Evolutionary conservation across 495 filamentous ascomycete species (phyloP).

Genomic region (Cercophora samala): DNA sequence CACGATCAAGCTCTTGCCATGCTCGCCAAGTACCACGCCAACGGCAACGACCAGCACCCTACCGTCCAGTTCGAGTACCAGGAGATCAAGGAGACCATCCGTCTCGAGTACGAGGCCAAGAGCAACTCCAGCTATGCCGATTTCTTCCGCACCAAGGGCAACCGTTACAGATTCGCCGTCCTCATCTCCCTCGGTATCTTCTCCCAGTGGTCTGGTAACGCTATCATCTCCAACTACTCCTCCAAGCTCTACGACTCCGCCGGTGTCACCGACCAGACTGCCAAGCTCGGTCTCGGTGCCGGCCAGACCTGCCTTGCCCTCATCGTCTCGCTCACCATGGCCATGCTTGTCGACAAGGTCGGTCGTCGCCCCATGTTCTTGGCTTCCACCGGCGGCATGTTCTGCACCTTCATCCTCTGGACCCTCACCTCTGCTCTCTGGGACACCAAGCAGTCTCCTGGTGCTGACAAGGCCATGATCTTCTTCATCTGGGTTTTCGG

Average conservation of each 20-base stretch:
- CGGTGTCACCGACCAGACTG: constrained; percentile 51
- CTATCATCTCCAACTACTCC: constrained; percentile 63
- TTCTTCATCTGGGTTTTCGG: constrained; percentile 57
- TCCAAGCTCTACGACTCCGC: constrained; percentile 55
- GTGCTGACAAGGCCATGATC: constrained; percentile 49
- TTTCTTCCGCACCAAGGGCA: constrained; percentile 66
- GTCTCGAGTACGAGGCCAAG: constrained; percentile 47
- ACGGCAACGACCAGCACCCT: constrained; percentile 53
- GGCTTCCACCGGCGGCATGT: constrained; percentile 57
- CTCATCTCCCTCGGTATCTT: constrained; percentile 59
- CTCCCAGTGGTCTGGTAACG: constrained; percentile 69
- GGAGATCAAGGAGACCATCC: constrained; percentile 58
- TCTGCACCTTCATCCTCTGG: constrained; percentile 57
- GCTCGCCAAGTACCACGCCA: constrained; percentile 56
- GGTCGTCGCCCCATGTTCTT: constrained; percentile 60
- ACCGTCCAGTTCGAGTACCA: constrained; percentile 59
- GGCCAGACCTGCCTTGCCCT: constrained; percentile 51
- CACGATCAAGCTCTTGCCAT: constrained; percentile 59
- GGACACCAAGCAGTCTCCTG: constrained; percentile 37
- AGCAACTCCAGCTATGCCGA: constrained; percentile 50
- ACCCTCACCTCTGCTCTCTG: constrained; percentile 43
- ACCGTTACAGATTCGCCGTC: constrained; percentile 59
- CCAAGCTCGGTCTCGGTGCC: constrained; percentile 52
- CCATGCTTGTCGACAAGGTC: constrained; percentile 58
- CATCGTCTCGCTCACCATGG: constrained; percentile 52